Evolutionary conservation across 495 filamentous ascomycete species (phyloP).

Genomic region (Stereocaulon alpinum): DNA sequence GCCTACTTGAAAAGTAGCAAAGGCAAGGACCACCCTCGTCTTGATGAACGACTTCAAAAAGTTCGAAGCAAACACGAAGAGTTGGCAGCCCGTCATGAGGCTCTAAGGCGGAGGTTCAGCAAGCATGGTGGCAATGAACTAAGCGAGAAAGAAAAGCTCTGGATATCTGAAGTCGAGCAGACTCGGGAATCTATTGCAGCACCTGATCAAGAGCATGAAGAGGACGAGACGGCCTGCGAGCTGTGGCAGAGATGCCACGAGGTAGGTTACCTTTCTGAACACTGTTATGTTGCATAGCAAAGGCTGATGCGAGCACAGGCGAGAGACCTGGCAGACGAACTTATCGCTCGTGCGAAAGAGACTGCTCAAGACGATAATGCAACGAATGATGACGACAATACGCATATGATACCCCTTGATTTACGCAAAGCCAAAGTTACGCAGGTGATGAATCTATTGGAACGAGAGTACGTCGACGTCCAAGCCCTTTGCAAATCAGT

Average conservation of each 20-base stretch:
- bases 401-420: constrained; percentile 50
- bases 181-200: constrained; percentile 32
- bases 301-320: constrained; percentile 28
- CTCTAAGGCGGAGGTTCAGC: constrained; percentile 48
- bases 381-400: constrained; percentile 25
- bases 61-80: constrained; percentile 49
- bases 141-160: constrained; percentile 63
- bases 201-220: constrained; percentile 21
- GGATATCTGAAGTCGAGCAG: constrained; percentile 51
- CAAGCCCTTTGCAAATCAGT: neutral
- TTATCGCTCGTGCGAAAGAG: constrained; percentile 41
- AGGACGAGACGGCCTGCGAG: constrained; percentile 17
- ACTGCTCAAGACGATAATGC: constrained; percentile 24
- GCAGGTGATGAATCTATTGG: constrained; percentile 60
- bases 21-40: constrained; percentile 24
- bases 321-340: constrained; percentile 38
- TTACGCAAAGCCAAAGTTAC: constrained; percentile 56
- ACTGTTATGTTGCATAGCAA: neutral
- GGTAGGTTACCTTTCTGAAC: constrained; percentile 22
- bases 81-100: constrained; percentile 54
- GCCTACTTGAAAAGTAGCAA: constrained; percentile 27
- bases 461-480: constrained; percentile 46
- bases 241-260: constrained; percentile 10
- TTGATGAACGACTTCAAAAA: constrained; percentile 50
- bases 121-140: constrained; percentile 50